Evolutionary conservation across 345 rosid genomes (phyloP).

Genomic region (Lepidium sativum): DNA sequence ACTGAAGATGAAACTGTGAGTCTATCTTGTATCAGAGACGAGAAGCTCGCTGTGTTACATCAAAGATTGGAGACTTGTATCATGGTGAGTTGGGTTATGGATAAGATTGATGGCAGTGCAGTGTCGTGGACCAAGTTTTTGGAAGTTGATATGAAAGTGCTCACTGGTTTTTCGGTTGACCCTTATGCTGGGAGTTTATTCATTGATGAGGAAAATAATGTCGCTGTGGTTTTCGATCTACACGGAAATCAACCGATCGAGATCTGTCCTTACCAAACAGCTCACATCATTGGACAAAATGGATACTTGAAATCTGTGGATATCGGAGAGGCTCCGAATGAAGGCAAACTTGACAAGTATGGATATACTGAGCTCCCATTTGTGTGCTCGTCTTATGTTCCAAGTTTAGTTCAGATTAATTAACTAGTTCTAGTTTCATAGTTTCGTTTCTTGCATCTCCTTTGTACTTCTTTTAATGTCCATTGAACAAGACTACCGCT

Average conservation of each 20-base stretch:
- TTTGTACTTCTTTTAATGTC: too few species aligned
- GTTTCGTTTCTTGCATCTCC: neutral
- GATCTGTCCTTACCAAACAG: neutral
- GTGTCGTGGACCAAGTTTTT: neutral
- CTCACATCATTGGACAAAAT: neutral
- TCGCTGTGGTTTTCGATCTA: neutral
- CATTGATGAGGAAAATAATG: neutral
- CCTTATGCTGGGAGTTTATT: neutral
- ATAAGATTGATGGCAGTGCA: neutral
- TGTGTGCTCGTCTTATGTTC: slow-evolving; percentile 1
- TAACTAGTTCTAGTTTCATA: neutral
- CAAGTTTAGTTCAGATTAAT: neutral
- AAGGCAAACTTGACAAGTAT: neutral
- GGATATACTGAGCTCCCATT: neutral
- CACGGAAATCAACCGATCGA: too few species aligned
- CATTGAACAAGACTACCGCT: neutral
- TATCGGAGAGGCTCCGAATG: neutral
- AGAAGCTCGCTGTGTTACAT: neutral
- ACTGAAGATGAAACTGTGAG: neutral
- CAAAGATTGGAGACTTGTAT: neutral
- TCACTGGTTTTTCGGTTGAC: neutral
- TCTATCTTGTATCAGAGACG: neutral
- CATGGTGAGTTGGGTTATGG: neutral
- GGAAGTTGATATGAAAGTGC: neutral
- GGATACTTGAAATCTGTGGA: neutral